These are phyloP conservation scores for Echinosophora koreensis DNA, from an alignment of 306 rosid genomes.

Conservation along the genomic window DNA sequence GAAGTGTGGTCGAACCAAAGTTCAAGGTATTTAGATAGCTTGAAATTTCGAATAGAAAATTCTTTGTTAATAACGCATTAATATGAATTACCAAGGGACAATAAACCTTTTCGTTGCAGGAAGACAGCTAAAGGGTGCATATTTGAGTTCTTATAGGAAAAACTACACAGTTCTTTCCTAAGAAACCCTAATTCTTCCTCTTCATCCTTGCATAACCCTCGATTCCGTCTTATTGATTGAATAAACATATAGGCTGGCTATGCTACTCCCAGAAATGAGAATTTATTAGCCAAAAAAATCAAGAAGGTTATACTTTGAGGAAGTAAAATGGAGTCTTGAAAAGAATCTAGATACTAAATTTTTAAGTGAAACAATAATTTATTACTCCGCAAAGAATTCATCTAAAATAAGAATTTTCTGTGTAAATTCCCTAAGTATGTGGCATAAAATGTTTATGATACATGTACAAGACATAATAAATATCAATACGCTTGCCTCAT, in stretches of 20 bases:
- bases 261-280: neutral
- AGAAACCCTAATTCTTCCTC: neutral
- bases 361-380: too few relatives aligned
- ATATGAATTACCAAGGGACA: too few relatives aligned
- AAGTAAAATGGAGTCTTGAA: too few relatives aligned
- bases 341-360: too few relatives aligned
- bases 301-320: neutral
- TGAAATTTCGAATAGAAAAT: neutral
- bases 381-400: neutral
- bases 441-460: too few relatives aligned
- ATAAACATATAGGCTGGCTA: neutral
- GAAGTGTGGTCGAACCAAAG: neutral
- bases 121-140: too few relatives aligned
- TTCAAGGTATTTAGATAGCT: neutral
- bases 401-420: neutral
- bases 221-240: neutral
- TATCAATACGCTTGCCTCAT: too few relatives aligned
- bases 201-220: conserved; percentile 13
- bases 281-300: neutral
- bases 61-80: neutral
- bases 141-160: too few relatives aligned
- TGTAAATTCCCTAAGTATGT: too few relatives aligned
- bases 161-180: too few relatives aligned
- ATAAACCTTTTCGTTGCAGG: too few relatives aligned
- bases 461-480: too few relatives aligned